Base-by-base conservation (phyloP, 2,329 filamentous ascomycete species). In the Thermoascus crustaceus region DNA sequence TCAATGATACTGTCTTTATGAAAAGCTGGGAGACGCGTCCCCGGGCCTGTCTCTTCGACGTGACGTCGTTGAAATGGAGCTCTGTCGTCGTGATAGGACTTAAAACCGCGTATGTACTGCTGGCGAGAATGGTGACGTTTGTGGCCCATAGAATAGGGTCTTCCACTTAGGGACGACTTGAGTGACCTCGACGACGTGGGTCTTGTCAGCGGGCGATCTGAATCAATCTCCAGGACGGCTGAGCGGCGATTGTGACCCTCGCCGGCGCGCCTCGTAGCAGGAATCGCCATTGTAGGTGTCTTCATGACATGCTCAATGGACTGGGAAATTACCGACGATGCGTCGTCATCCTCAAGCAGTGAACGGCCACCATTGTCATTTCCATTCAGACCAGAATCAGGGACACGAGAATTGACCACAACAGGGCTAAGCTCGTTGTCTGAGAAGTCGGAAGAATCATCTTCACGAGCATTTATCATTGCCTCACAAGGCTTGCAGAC, bases 1-100 rank as follows among this genome's bases (percentile, higher is more conserved):
- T 98, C 91, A 48, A 98, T 96, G 48, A 98, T 94, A 54, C 91
- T 96, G 66, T 98, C 91, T 53, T 91, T 87, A 57, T 98, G 91
- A 49, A 98, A 96, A n/a, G 87, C 87, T 10, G 88, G 82, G 22
- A 94, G 72, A 26, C 78, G 77, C 5, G 76, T 67, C 44, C 79
- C 81, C 43, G 73, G 77, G 3, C 71, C 66, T 31, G 72, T 64
- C 39, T 87, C 81, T 34, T 93, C 78, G 11, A 72, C 67, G 7
- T 78, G 72, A 39, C 82, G 82, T 36, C 87, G 72, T 50, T 85
- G 85, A 47, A 96, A 96, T 0, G 91, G 91, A 0, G 85, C 89
- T 38, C 85, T 75, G 42, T 95, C 85, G 40, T 93, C 85, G 11
- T 78, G 68, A 4, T 73, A 69, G 5, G 75, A 60, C 54, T 84